These are phyloP conservation scores for Holtermanniella nyarrowii DNA, from an alignment of 768 basidiomycete genomes.

Conservation along the genomic window DNA sequence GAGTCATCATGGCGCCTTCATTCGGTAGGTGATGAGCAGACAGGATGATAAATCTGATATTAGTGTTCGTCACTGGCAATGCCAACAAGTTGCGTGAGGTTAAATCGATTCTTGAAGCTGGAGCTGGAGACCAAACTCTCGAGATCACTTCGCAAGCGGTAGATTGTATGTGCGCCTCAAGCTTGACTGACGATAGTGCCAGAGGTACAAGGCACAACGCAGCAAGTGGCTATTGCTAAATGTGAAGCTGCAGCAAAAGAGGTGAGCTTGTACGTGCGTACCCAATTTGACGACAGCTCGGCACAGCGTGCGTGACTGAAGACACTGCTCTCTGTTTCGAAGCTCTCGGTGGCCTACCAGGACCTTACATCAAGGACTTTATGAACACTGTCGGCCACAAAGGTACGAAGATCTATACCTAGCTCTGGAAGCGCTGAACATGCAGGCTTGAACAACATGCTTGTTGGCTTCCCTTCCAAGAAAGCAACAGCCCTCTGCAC, in stretches of 20 bases:
- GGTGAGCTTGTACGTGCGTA: conserved; percentile 43
- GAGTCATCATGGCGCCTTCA: background rate
- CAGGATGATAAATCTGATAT: background rate
- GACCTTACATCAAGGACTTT: conserved; percentile 96
- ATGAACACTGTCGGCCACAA: conserved; percentile 71
- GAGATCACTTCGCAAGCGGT: conserved; percentile 67
- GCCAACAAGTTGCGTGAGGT: conserved; percentile 86
- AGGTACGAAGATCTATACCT: conserved; percentile 45
- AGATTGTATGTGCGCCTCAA: conserved; percentile 61
- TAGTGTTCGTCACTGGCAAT: conserved; percentile 92
- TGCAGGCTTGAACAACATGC: conserved; percentile 66
- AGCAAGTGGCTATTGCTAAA: conserved; percentile 80
- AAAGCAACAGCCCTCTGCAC: conserved; percentile 87
- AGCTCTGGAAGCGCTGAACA: too few relatives aligned
- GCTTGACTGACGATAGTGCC: conserved; percentile 55
- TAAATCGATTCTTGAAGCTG: conserved; percentile 60
- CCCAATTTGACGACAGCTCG: conserved; percentile 18
- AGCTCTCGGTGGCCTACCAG: conserved; percentile 81
- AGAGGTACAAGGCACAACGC: conserved; percentile 85
- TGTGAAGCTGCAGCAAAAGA: conserved; percentile 74
- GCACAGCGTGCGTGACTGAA: conserved; percentile 44
- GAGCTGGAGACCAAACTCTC: conserved; percentile 49
- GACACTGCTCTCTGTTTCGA: conserved; percentile 90
- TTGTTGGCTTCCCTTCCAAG: conserved; percentile 64
- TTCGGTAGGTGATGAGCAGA: background rate